Evolutionary conservation across 2,329 filamentous ascomycete species (phyloP), one percentile per base, ranked within the genome.

Genomic region (Phaeosphaeria sp.): DNA sequence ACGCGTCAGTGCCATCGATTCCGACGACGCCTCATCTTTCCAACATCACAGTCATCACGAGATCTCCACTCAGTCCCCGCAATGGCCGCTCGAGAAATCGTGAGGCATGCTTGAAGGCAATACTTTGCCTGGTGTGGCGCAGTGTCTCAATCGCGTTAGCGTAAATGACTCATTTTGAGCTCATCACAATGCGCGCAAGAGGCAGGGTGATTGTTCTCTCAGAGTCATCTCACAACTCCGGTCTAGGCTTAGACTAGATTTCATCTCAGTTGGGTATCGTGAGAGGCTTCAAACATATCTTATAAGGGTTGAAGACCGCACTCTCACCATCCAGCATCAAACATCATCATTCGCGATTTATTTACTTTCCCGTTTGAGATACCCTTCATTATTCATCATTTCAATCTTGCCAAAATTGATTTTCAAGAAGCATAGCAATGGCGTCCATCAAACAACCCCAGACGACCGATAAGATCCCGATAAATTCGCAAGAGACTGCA

Each of bases 401-500:
- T 20, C 17, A 15, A 39, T 27, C n/a, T 25, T 18, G 20, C 7
- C 8, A 33, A 11, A 17, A 33, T 20, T 6, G 11, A 24, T 18
- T 22, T 27, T 20, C 6, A n/a, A 4, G 8, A 17, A 47, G n/a
- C 45, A 15, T 24, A 21, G 22, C 7, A 42, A 74, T 74, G 72
- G 67, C 68, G 55, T 49, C 39, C 18, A 51, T 47, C 30, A 53
- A 58, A 8, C 42, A 44, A 18, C 36, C 52, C 8, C 30, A 48
- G 18, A 15, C 25, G 36, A 54, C 55, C 9, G 22, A 33, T 18
- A 50, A 57, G n/a, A 62, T 73, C 8, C 58, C 68, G 6, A 67
- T 70, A 21, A 67, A 54, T 44, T 87, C 83, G 2, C 77, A 84
- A 60, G 82, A 88, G 50, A 89, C 87, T 3, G 87, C 87, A 1